Base-by-base conservation (phyloP, 2,329 filamentous ascomycete genomes). In the Colletotrichum musicola region DNA sequence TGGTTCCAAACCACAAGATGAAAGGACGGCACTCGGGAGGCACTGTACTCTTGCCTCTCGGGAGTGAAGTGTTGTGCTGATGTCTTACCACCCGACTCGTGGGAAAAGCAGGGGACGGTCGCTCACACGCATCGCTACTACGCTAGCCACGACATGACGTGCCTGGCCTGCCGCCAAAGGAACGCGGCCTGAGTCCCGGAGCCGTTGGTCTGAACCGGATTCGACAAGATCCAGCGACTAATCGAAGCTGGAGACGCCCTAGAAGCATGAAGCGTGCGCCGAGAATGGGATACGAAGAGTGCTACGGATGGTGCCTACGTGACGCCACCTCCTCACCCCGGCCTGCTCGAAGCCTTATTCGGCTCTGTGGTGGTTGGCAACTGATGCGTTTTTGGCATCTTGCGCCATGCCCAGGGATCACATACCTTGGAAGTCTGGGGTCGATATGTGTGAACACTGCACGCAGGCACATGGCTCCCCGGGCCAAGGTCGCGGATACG, bases 231-330 rank as follows among this genome's bases (percentile, higher is more conserved):
- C 22, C 55, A 25, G 49, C 49, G 22, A 69, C 42, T 40, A 56
- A 42, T 20, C 22, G 64, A 47, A 57, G 58, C 44, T 66, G 56
- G 30, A 44, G 49, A 20, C 47, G 59, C 59, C 20, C 49, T 53
- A 63, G 53, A 53, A 63, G 53, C 59, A 67, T n/a, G 30, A 51
- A 46, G 54, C 58, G 50, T 49, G 20, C 51, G 35, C 51, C 42
- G 40, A 56, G 35, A 58, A 50, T 40, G 22, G 44, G 49, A 65
- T 68, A 65, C 49, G 49, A 68, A 49, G 38, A 30, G 22, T 38
- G 57, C 57, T 55, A 42, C 10, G 22, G 22, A 25, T 25, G 4
- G 22, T 25, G 22, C 22, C 22, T 35, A 62, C 49, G 22, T 44
- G 30, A 25, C 35, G 59, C 64, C 64, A 56, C 44, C 61, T 59